These are phyloP conservation scores for Apiotrichum montevideense DNA, from an alignment of 1,284 basidiomycete genomes.

Conservation along the genomic window DNA sequence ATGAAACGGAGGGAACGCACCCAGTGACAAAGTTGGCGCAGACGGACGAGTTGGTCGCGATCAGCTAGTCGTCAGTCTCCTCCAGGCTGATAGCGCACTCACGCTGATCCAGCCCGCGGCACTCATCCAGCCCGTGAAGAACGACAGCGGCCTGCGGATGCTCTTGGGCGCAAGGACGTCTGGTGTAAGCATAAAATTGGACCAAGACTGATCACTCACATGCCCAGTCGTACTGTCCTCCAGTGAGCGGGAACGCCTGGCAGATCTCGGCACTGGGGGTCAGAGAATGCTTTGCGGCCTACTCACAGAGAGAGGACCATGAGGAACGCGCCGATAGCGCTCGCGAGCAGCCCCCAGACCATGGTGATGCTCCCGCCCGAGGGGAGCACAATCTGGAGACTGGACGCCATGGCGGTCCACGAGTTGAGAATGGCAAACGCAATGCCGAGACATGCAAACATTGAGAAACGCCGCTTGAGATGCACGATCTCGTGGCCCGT, in stretches of 20 bases:
- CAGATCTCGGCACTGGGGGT: constrained; percentile 10
- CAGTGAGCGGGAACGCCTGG: constrained; percentile 19
- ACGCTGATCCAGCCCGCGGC: constrained; percentile 26
- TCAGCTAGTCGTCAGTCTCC: constrained; percentile 9
- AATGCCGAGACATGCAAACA: constrained; percentile 13
- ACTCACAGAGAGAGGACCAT: constrained; percentile 27
- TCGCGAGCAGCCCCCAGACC: constrained; percentile 39
- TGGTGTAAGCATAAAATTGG: not conserved
- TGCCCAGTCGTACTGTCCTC: constrained; percentile 44
- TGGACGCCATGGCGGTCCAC: constrained; percentile 12
- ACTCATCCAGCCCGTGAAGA: constrained; percentile 18
- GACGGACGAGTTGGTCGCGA: constrained; percentile 18
- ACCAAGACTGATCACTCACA: not conserved
- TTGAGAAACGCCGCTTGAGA: constrained; percentile 11
- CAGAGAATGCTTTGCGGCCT: not conserved
- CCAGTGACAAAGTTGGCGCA: constrained; percentile 28
- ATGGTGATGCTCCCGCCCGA: constrained; percentile 38
- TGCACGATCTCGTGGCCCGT: constrained; percentile 1
- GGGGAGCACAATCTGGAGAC: constrained; percentile 21
- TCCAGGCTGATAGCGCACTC: not conserved
- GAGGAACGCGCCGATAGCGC: constrained; percentile 26
- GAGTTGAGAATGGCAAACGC: constrained; percentile 18
- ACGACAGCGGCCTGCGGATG: constrained; percentile 20
- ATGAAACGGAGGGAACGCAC: not conserved
- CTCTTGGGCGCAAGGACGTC: constrained; percentile 26